These are phyloP conservation scores for Agrostemma githago DNA, from an alignment of 148 eudicot genomes.

Conservation along the genomic window DNA sequence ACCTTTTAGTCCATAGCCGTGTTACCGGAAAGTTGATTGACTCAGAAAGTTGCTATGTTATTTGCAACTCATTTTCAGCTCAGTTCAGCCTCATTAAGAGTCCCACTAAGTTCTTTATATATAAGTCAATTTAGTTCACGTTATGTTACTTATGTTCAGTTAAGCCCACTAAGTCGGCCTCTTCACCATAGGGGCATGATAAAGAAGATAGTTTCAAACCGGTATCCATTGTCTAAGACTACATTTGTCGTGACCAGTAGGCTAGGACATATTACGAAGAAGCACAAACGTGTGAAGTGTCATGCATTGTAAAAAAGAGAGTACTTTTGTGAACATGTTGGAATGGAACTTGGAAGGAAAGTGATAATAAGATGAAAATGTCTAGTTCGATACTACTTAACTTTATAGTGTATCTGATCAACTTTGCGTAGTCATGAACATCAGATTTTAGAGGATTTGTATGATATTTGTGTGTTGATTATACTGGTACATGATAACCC, in stretches of 20 bases:
- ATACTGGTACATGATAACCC: background rate
- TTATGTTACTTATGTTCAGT: too few relatives aligned
- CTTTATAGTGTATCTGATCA: background rate
- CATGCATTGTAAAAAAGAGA: background rate
- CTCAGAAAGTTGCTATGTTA: too few relatives aligned
- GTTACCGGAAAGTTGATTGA: background rate
- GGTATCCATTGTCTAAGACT: too few relatives aligned
- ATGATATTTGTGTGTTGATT: too few relatives aligned
- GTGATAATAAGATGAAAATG: background rate
- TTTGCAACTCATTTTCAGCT: too few relatives aligned
- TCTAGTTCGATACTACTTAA: background rate
- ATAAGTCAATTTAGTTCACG: too few relatives aligned
- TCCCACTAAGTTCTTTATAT: too few relatives aligned
- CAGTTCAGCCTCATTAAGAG: too few relatives aligned
- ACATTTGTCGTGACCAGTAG: background rate
- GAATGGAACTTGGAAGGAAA: background rate
- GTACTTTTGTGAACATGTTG: background rate
- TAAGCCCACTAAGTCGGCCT: too few relatives aligned
- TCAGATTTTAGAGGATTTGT: background rate
- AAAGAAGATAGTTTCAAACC: too few relatives aligned
- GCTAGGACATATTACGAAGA: background rate
- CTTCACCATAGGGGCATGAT: too few relatives aligned
- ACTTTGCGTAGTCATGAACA: slow-evolving; percentile 2
- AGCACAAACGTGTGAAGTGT: background rate
- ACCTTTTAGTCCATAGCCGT: background rate